Base-by-base conservation (phyloP, 306 rosid species). In the Inga leiocalycina region DNA sequence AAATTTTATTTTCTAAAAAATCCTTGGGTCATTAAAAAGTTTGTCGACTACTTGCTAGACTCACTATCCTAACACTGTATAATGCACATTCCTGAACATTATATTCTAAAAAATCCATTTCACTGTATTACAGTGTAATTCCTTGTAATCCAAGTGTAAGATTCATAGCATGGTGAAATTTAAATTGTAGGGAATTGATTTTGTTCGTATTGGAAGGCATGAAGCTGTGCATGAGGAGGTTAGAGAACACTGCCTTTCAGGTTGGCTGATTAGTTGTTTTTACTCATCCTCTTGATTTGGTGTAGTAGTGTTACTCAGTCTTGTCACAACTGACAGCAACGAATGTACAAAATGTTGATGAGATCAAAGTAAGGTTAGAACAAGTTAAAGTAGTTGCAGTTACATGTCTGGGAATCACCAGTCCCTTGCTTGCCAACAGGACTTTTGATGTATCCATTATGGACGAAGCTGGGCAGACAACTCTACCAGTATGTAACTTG, bases 381-480 rank as follows among this genome's bases (percentile, higher is more conserved):
- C 92, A 91, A 87, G 98, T 92, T 88, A 92, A 91, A 91, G 98
- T 96, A 80, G 94, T 96, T 66, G 99, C 97, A 72, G 96, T 92
- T 75, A 93, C 99, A 41, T 95, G 99, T 88, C 88, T 93, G 77
- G 97, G 99, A 51, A 90, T 95, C 68, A 88, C 85, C 44, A 91
- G 91, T 84, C 97, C 99, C 82, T 86, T 92, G 88, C 97, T 95
- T 62, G 86, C 90, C 82, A 89, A 89, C 81, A 90, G 71, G 90
- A 92, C 86, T 83, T 95, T 95, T 79, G 99, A 95, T 79, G 92
- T 95, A 82, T 95, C 98, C 93, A 93, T 95, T 74, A 95, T 95
- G 99, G 99, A 95, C 81, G 99, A 95, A 90, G 99, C 99, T 76
- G 99, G 99, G 74, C 99, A 95, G 90, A 95, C 95, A 70, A 92